Conservation (phyloP, 2,329 filamentous ascomycete species). For the Ascochyta koolunga region DNA sequence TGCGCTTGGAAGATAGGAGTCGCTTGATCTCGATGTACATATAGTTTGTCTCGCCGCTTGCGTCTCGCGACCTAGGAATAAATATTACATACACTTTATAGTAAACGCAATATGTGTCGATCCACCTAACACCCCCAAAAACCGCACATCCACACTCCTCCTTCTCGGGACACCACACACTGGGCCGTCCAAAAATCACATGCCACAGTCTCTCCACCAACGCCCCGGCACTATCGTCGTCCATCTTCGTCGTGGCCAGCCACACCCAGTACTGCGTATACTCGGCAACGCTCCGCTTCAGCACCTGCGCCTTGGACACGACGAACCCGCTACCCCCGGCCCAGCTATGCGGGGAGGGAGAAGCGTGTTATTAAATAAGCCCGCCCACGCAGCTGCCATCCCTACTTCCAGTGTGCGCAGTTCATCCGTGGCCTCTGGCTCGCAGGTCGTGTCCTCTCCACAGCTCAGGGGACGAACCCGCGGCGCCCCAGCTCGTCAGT, state of each 20-base stretch:
- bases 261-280: slow-evolving; percentile 37
- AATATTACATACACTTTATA: too few relatives aligned
- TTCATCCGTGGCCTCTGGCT: too few relatives aligned
- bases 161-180: slow-evolving; percentile 31
- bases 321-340: slow-evolving; percentile 52
- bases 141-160: slow-evolving; percentile 34
- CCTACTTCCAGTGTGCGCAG: slow-evolving; percentile 32
- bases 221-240: slow-evolving; percentile 33
- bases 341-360: slow-evolving; percentile 53
- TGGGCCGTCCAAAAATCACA: slow-evolving; percentile 30
- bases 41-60: too few relatives aligned
- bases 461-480: slow-evolving; percentile 52
- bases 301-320: slow-evolving; percentile 37
- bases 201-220: slow-evolving; percentile 38
- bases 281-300: slow-evolving; percentile 32
- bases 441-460: too few relatives aligned
- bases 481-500: slow-evolving; percentile 44
- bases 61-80: too few relatives aligned
- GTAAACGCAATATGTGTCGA: too few relatives aligned
- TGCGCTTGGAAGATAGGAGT: too few relatives aligned
- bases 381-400: slow-evolving; percentile 49
- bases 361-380: slow-evolving; percentile 48
- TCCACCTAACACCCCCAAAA: slow-evolving; percentile 29
- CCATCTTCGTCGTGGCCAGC: slow-evolving; percentile 32
- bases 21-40: too few relatives aligned